Percentiles rank a stretch among this genome's conserved stretches.
Conservation (phyloP, 495 filamentous ascomycete species). For the Xylaria acuta region DNA sequence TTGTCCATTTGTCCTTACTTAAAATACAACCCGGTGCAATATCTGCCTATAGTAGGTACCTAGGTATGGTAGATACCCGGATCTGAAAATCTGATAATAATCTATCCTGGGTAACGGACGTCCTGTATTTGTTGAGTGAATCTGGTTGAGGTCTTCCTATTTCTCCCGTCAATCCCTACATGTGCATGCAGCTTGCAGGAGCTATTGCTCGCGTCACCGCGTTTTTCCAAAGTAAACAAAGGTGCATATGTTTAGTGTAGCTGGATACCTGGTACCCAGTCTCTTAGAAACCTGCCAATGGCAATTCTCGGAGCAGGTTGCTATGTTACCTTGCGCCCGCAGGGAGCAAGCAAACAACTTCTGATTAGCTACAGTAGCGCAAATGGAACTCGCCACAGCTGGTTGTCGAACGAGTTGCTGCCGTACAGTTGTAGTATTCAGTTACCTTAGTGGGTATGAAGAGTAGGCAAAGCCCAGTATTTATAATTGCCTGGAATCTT, state of each 20-base stretch:
- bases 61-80: not conserved
- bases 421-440: not conserved
- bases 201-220: constrained; percentile 16
- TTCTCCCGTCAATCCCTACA: not conserved
- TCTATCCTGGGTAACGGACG: not conserved
- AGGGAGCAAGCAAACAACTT: not conserved
- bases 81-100: not conserved
- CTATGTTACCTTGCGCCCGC: not conserved
- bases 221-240: constrained; percentile 21
- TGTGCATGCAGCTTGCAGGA: constrained; percentile 24
- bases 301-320: not conserved
- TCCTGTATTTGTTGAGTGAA: not conserved
- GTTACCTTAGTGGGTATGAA: constrained; percentile 2
- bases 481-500: not conserved
- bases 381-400: constrained; percentile 1
- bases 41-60: not conserved
- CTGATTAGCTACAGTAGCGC: constrained; percentile 11
- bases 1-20: not conserved
- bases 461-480: not conserved
- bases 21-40: not conserved
- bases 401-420: not conserved
- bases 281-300: constrained; percentile 6
- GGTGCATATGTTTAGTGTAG: not conserved
- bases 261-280: not conserved
- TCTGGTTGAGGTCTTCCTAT: not conserved